phyloP scores from a whole-genome alignment of 106 monocot genomes.

The Phalaenopsis equestris region DNA sequence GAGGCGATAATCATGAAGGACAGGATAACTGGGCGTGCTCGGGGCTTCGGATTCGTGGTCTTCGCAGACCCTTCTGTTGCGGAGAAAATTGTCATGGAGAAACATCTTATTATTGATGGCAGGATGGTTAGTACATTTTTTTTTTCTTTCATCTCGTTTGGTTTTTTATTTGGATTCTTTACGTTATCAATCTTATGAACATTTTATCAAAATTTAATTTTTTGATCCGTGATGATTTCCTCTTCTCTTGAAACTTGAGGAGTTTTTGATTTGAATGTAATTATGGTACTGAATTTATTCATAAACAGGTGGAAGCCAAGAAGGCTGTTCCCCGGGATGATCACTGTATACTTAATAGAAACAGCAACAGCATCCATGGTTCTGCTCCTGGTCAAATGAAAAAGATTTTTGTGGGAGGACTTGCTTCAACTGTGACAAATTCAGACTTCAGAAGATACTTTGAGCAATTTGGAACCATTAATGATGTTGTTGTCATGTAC shows the following conservation, averaged over 20 bases:
- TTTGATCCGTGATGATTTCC: neutral
- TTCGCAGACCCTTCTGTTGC: slow-evolving; percentile 26
- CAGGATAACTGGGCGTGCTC: slow-evolving; percentile 25
- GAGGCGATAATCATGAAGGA: slow-evolving; percentile 29
- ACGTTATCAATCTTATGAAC: neutral
- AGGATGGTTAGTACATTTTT: slow-evolving; percentile 18
- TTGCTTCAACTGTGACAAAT: no score
- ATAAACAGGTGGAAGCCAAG: neutral
- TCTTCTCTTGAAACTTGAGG: neutral
- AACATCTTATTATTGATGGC: slow-evolving; percentile 28
- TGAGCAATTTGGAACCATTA: slow-evolving; percentile 29
- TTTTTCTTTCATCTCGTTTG: neutral
- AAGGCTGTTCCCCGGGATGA: no score
- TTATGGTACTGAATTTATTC: neutral
- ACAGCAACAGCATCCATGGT: no score
- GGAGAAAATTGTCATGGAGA: slow-evolving; percentile 27
- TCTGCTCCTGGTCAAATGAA: no score
- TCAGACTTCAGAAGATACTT: no score
- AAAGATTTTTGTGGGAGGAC: no score
- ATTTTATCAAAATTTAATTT: neutral
- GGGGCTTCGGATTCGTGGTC: slow-evolving; percentile 28
- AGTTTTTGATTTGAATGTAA: neutral
- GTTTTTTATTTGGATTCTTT: neutral
- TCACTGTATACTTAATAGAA: no score
- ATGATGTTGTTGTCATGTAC: slow-evolving; percentile 60